Evolutionary conservation across 805 yeast genomes (phyloP).

Genomic region (Priceomyces fermenticarens): DNA sequence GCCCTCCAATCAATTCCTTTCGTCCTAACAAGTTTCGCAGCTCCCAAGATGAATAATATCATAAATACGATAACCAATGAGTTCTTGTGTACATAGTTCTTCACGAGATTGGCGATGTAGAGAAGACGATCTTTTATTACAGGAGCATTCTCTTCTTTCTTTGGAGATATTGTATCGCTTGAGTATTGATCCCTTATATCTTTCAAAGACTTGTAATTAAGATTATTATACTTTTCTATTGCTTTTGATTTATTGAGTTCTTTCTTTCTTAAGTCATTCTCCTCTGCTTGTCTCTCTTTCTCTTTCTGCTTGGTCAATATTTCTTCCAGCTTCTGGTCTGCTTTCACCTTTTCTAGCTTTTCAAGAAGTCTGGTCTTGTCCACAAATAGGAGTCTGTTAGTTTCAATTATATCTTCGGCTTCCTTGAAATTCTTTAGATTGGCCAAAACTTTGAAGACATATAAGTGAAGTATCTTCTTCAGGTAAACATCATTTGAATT

Average conservation of each 20-base stretch:
- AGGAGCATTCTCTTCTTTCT: background rate
- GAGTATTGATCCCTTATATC: conserved; percentile 22
- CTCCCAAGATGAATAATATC: conserved; percentile 17
- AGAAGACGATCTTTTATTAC: conserved; percentile 14
- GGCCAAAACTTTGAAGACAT: conserved; percentile 34
- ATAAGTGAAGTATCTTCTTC: conserved; percentile 27
- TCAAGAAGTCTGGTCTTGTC: conserved; percentile 6
- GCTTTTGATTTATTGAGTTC: conserved; percentile 16
- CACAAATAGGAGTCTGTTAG: conserved; percentile 13
- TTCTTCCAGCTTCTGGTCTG: conserved; percentile 8
- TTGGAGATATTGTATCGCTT: background rate
- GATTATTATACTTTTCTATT: conserved; percentile 16
- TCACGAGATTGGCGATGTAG: conserved; percentile 16
- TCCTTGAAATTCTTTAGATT: conserved; percentile 22
- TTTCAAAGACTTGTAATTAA: conserved; percentile 28
- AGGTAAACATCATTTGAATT: conserved; percentile 12
- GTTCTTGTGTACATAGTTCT: conserved; percentile 23
- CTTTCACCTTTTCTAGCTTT: conserved; percentile 6
- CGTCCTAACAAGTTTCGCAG: conserved; percentile 18
- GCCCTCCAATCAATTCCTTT: conserved; percentile 26
- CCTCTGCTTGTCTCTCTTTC: conserved; percentile 13
- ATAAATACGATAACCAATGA: conserved; percentile 24
- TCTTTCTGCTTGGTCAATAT: conserved; percentile 7
- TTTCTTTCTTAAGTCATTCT: conserved; percentile 15
- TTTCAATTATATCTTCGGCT: conserved; percentile 25